Evolutionary conservation across 2,329 filamentous ascomycete species (phyloP).

Genomic region (Zymoseptoria crescenta): DNA sequence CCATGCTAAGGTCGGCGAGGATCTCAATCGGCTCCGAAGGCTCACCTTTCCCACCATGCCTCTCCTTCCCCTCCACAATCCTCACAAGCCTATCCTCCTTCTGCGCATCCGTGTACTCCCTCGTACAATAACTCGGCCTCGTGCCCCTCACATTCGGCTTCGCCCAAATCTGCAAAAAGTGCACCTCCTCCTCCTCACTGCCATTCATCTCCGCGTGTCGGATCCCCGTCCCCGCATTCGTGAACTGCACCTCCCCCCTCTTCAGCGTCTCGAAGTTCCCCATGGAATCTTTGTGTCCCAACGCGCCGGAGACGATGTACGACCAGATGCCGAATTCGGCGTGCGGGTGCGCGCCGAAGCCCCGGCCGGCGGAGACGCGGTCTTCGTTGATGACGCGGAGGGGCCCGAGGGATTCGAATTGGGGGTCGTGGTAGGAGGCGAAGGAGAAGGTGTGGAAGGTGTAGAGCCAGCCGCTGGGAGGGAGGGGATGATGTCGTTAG

Average conservation of each 20-base stretch:
- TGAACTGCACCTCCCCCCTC: conserved; percentile 82
- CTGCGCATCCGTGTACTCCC: conserved; percentile 61
- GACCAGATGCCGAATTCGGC: conserved; percentile 84
- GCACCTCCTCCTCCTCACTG: conserved; percentile 60
- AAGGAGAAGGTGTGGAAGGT: conserved; percentile 83
- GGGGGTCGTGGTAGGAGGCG: conserved; percentile 61
- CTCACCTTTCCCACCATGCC: conserved; percentile 57
- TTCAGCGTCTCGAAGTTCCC: conserved; percentile 61
- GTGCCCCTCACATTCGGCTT: conserved; percentile 68
- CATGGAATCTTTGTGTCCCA: conserved; percentile 84
- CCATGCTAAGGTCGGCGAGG: conserved; percentile 78
- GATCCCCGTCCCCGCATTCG: conserved; percentile 73
- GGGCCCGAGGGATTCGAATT: conserved; percentile 62
- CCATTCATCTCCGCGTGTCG: conserved; percentile 79
- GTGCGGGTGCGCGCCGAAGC: conserved; percentile 80
- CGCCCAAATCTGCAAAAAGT: conserved; percentile 87
- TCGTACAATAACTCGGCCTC: conserved; percentile 67
- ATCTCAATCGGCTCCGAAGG: conserved; percentile 67
- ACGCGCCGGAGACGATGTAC: conserved; percentile 76
- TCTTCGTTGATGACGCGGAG: conserved; percentile 86
- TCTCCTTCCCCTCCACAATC: conserved; percentile 66
- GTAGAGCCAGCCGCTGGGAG: conserved; percentile 63
- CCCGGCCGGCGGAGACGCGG: conserved; percentile 62
- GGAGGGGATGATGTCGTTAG: too few species aligned
- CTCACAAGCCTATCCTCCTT: conserved; percentile 65